Conservation (phyloP, 306 rosid species). For the Datisca glomerata region DNA sequence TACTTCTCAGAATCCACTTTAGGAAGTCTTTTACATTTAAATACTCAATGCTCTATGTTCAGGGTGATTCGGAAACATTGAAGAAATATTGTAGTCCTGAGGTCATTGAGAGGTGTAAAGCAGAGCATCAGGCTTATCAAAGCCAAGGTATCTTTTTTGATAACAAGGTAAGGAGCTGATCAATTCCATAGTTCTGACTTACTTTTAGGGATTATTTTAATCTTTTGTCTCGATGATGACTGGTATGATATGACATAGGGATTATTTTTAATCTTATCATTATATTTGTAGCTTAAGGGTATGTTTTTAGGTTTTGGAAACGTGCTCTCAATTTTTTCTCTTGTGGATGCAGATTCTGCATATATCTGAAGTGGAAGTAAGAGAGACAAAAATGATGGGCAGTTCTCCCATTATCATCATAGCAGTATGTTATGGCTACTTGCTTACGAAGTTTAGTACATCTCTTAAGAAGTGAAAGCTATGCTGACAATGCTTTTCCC, state of each 20-base stretch:
- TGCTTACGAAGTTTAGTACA: constrained; percentile 2
- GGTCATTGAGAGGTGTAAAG: constrained; percentile 84
- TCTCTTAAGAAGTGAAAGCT: constrained; percentile 5
- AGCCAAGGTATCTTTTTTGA: constrained; percentile 74
- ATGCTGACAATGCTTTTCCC: constrained; percentile 8
- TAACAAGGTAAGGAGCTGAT: constrained; percentile 70
- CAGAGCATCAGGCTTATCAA: constrained; percentile 58
- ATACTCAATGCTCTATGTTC: constrained; percentile 5
- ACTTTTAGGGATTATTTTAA: too few relatives aligned
- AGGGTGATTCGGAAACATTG: constrained; percentile 74
- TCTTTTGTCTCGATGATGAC: too few relatives aligned
- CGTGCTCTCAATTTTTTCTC: constrained; percentile 11
- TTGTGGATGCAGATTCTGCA: constrained; percentile 59
- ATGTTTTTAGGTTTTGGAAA: too few relatives aligned
- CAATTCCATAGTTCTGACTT: too few relatives aligned
- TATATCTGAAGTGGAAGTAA: constrained; percentile 64
- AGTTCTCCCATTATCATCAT: constrained; percentile 57
- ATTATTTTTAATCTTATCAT: too few relatives aligned
- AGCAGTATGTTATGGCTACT: constrained; percentile 39
- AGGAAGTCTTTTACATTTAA: constrained; percentile 20
- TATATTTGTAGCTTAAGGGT: too few relatives aligned
- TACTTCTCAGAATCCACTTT: too few relatives aligned
- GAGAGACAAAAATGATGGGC: constrained; percentile 82
- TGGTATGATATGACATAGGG: too few relatives aligned
- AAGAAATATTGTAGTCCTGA: constrained; percentile 68